Evolutionary conservation across 768 basidiomycete species (phyloP).

Genomic region (Pleurotus platypus): DNA sequence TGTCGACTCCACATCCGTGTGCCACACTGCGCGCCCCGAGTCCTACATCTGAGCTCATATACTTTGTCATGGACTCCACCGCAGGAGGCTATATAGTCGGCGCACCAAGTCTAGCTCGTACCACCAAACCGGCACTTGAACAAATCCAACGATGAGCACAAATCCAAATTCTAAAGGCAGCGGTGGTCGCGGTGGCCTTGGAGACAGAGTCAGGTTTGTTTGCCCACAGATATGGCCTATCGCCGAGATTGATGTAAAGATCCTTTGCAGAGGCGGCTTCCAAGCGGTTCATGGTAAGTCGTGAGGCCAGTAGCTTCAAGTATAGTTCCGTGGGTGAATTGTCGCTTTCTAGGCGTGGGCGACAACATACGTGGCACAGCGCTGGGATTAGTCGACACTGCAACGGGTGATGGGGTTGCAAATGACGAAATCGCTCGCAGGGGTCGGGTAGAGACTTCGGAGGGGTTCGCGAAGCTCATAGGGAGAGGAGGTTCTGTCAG

Average conservation of each 20-base stretch:
- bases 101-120: too few relatives aligned
- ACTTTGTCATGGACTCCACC: not conserved
- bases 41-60: not conserved
- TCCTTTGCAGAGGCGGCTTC: not conserved
- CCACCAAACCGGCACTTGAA: too few relatives aligned
- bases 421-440: slow-evolving; percentile 1
- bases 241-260: not conserved
- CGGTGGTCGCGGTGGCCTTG: not conserved
- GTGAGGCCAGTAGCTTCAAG: too few relatives aligned
- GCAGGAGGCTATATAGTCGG: too few relatives aligned
- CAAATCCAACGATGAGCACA: too few relatives aligned
- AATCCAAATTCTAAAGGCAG: not conserved
- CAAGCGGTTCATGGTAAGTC: not conserved
- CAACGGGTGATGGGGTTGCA: not conserved
- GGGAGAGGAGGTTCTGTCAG: not conserved
- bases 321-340: too few relatives aligned
- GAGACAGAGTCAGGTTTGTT: slow-evolving; percentile 1
- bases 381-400: not conserved
- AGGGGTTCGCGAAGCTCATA: not conserved
- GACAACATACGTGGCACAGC: slow-evolving; percentile 6
- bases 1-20: too few relatives aligned
- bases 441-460: not conserved
- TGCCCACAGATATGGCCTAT: not conserved
- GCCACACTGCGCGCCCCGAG: too few relatives aligned
- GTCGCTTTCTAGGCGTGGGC: not conserved